Conservation (phyloP, 2,329 filamentous ascomycete genomes). For the Drechslerella coelobrocha region DNA sequence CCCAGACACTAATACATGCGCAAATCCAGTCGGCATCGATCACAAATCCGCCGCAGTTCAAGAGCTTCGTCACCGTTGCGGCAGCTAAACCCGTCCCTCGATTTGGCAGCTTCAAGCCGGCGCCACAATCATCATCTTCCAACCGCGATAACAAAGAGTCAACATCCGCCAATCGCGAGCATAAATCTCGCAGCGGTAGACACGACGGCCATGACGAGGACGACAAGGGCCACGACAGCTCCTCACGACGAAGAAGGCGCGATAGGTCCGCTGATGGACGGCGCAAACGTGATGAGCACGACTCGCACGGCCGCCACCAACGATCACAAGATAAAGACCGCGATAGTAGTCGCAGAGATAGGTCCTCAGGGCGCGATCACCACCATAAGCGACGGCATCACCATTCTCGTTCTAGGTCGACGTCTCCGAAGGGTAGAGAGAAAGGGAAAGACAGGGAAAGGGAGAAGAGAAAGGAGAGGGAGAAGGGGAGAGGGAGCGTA, state of each 20-base stretch:
- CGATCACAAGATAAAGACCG: slow-evolving; percentile 40
- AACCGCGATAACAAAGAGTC: not conserved
- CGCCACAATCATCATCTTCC: slow-evolving; percentile 1
- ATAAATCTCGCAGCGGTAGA: slow-evolving; percentile 7
- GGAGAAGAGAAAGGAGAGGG: too few relatives aligned
- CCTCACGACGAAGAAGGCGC: slow-evolving; percentile 17
- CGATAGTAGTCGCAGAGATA: slow-evolving; percentile 29
- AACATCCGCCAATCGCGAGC: slow-evolving; percentile 12
- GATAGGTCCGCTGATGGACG: slow-evolving; percentile 47
- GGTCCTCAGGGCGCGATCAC: slow-evolving; percentile 1
- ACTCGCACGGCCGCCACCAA: slow-evolving; percentile 21
- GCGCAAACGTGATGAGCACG: slow-evolving; percentile 35
- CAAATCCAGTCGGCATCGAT: not conserved
- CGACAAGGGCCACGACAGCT: not conserved
- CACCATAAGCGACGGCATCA: slow-evolving; percentile 14
- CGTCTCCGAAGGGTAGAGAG: slow-evolving; percentile 15
- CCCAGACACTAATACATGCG: slow-evolving; percentile 9
- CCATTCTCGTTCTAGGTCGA: not conserved
- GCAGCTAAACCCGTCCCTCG: slow-evolving; percentile 15
- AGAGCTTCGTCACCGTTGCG: slow-evolving; percentile 27
- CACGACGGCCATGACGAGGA: slow-evolving; percentile 12
- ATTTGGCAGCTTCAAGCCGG: slow-evolving; percentile 42
- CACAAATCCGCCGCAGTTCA: slow-evolving; percentile 39
- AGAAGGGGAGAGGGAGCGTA: slow-evolving; percentile 3
- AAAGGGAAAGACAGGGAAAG: not conserved